Evolutionary conservation across 306 rosid species (phyloP), one percentile per base, ranked within the genome.

Genomic region (Prinsepia uniflora): DNA sequence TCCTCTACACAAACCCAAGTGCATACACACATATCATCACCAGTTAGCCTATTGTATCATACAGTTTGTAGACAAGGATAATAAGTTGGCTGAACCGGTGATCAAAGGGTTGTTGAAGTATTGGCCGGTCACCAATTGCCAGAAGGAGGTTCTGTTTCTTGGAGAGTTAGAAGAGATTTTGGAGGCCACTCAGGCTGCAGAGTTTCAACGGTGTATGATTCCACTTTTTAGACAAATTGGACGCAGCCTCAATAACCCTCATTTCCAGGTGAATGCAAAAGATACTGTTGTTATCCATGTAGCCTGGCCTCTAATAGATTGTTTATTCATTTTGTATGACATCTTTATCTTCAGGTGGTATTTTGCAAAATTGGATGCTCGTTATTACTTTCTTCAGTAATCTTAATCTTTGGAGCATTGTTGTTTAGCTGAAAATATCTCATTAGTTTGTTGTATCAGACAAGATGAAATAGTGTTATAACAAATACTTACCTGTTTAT

Each of bases 41-140:
- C 89, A 83, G 43, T 75, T 90, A 71, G 75, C 85, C 6, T 84
- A 90, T 76, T 90, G 91, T 43, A 40, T 90, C 41, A 72, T 82
- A 70, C 93, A 87, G 82, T 87, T 87, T 75, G 89, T 90, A 41
- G 89, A 87, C 81, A 90, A 87, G 71, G 96, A 87, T 57, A 70
- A 65, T 39, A 81, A 82, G 80, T 71, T 90, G 67, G 91, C 91
- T 0, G 91, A 90, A 20, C 75, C 63, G 70, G 96, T 90, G 59
- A 86, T 90, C 52, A 85, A 41, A 61, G 91, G 93, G 14, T 20
- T 90, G 66, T 67, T 90, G 80, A 90, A 87, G 86, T 87, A 81
- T 52, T 90, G 96, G 96, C 93, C 91, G 0, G 73, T 87, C 18
- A 81, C 90, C 0, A 90, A 90, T 77, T 84, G 89, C 56, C 93